Base-by-base conservation (phyloP, 768 basidiomycete species). In the Rhizopogon vulgaris region DNA sequence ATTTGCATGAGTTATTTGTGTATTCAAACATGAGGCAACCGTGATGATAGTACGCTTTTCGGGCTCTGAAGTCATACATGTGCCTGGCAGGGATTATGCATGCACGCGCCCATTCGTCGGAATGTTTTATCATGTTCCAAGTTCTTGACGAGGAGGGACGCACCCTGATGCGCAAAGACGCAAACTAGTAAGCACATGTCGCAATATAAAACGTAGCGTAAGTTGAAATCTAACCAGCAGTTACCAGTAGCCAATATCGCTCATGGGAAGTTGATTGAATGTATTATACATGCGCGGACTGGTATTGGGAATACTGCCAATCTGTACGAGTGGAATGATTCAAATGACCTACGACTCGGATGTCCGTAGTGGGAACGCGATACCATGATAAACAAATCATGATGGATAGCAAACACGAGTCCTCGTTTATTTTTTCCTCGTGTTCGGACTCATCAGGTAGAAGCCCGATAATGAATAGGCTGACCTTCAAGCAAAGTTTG, bases 301-400 rank as follows among this genome's bases (percentile, higher is more conserved):
- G 32, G 17, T 43, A n/a, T n/a, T 27, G 10, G 41, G 27, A 25
- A 43, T 17, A 11, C 25, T 11, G 11, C 12, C 15, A 45, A 4
- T 30, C n/a, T 7, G 27, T 49, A 43, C 27, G 15, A 6, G 17
- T 22, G 40, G 38, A 40, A 24, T 48, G 37, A 48, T 34, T 34
- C 10, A 34, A 34, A 25, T 28, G 12, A 41, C 39, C 11, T 18
- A 28, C 11, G 38, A 22, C 22, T 22, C 22, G 22, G 22, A 24
- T 25, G 27, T 45, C 49, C 49, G 49, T 18, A 41, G 49, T 43
- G 24, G 36, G 51, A 38, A 50, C 48, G 48, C 28, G 46, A 52
- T 12, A 6, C 34, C 24, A 38, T 52, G 18, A 37, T 52, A 45
- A 18, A 48, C 25, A 36, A 30, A 30, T 27, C 28, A 22, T 22